Conservation (phyloP, 2,329 filamentous ascomycete genomes). For the Conoideocrella luteorostrata region DNA sequence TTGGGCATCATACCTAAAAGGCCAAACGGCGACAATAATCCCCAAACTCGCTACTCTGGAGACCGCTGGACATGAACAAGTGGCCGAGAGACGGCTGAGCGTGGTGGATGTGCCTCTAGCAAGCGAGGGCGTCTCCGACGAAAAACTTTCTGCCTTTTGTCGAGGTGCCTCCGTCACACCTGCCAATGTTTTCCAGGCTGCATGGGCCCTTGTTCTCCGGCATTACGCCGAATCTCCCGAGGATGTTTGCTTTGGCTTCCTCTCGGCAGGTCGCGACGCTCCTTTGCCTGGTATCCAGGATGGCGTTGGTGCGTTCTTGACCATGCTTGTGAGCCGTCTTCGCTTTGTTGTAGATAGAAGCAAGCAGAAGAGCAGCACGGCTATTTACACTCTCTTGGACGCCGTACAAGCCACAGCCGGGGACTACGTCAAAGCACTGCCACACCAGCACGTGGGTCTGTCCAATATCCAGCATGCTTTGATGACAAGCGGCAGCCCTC, state of each 20-base stretch:
- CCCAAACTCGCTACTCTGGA: background rate
- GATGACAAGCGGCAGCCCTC: background rate
- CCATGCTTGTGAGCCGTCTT: background rate
- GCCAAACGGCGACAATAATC: background rate
- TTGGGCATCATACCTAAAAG: background rate
- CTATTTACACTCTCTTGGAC: background rate
- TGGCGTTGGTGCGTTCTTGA: background rate
- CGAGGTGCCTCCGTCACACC: background rate
- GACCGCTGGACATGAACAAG: background rate
- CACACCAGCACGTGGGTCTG: background rate
- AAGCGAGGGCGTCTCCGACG: background rate
- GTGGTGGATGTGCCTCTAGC: background rate
- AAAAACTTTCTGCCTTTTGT: background rate
- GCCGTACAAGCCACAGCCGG: background rate
- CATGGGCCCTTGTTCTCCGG: background rate
- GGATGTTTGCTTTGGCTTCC: background rate
- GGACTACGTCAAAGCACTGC: background rate
- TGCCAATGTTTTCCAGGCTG: background rate
- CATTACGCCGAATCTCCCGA: background rate
- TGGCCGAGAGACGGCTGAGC: background rate
- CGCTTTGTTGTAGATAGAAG: background rate
- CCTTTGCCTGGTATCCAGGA: background rate
- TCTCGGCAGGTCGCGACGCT: background rate
- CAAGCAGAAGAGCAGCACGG: background rate
- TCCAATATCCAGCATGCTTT: background rate